Evolutionary conservation across 257 asterid genomes (phyloP), one percentile per base, ranked within the genome.

Genomic region (Penstemon newberryi): DNA sequence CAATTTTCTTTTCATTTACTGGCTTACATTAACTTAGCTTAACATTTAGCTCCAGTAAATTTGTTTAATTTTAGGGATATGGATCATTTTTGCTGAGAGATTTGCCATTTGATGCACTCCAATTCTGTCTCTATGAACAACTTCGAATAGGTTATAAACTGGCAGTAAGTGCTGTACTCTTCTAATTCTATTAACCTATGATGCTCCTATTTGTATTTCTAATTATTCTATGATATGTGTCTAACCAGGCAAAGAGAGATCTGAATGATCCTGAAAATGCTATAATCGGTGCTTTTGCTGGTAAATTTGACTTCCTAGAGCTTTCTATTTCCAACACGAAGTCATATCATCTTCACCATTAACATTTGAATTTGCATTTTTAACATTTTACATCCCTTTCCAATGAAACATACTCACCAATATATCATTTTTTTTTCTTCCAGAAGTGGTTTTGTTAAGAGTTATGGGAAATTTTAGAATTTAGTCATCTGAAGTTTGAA

Each of bases 241-340:
- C 53, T 44, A 12, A 74, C 70, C 86, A 93, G 98, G 97, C 97
- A 47, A 85, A 78, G 83, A 93, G 99, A 79, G 99, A 93, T 66
- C 80, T 93, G 69, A 85, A 87, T 56, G 97, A 85, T 84, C 94
- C 94, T 63, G 99, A 93, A 76, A 93, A 84, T 82, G 96, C 99
- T 50, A 74, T 87, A 39, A 80, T 93, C 13, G 98, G 98, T 59
- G 96, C 98, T 49, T 93, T 93, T 83, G 93, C 98, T 41, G 98
- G 99, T 93, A 83, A 80, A 9, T 19, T 56, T 7, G 60, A 63
- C 67, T 64, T 78, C 36, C 67, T 65, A 8, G 62, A 70, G 69
- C 67, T 54, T 39, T 59, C 55, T 61, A 58, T 70, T 12, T 45
- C 58, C 56, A 15, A 11, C 36, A 60, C 62, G 62, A 43, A 15